phyloP scores from a whole-genome alignment of 2,329 filamentous ascomycete species.

The Aspergillus piperis region DNA sequence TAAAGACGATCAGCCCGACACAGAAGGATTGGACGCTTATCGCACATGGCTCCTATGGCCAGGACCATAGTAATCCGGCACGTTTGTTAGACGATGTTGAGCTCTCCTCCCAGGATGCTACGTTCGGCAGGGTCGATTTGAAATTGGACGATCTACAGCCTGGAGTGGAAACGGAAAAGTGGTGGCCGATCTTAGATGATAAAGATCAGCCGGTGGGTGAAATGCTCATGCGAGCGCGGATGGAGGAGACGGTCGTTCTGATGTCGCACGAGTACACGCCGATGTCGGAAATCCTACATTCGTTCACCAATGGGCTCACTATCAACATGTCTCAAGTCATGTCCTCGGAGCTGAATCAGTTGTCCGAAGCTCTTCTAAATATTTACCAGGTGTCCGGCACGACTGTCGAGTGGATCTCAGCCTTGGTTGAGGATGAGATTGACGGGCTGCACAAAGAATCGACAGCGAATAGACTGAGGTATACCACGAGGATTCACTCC shows the following conservation, averaged over 20 bases:
- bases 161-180: conserved; percentile 79
- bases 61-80: conserved; percentile 44
- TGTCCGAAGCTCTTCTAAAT: conserved; percentile 85
- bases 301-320: conserved; percentile 80
- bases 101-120: conserved; percentile 49
- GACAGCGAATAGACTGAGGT: conserved; percentile 63
- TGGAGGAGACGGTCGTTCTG: conserved; percentile 88
- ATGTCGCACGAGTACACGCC: conserved; percentile 82
- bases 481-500: conserved; percentile 65
- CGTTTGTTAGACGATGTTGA: conserved; percentile 49
- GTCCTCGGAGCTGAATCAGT: conserved; percentile 72
- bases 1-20: conserved; percentile 50
- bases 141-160: conserved; percentile 75
- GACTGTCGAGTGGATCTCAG: conserved; percentile 86
- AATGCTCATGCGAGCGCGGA: conserved; percentile 77
- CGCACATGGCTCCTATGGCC: conserved; percentile 46
- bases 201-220: conserved; percentile 76
- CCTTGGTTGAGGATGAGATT: conserved; percentile 93
- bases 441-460: conserved; percentile 86
- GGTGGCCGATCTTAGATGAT: conserved; percentile 80
- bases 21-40: conserved; percentile 54
- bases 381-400: conserved; percentile 92
- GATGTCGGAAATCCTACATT: conserved; percentile 79
- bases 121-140: conserved; percentile 69
- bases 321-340: conserved; percentile 79